These are phyloP conservation scores for Triticum urartu DNA, from an alignment of 176 grass and related monocot genomes.

Conservation along the genomic window DNA sequence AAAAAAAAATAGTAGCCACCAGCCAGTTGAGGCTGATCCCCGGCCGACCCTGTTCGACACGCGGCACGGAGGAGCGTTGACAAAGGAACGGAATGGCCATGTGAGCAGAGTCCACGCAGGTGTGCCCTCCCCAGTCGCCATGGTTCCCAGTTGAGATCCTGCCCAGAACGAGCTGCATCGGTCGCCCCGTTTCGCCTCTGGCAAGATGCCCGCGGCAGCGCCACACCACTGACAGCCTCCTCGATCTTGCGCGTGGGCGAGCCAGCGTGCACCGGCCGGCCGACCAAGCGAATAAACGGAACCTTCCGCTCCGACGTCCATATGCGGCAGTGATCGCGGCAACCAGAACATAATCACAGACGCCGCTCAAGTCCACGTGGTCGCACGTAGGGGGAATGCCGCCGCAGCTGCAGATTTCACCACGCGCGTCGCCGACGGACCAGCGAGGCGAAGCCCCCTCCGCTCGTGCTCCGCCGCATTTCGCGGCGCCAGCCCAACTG, in stretches of 20 bases:
- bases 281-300: neutral
- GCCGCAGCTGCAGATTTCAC: too few species aligned
- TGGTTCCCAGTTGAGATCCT: neutral
- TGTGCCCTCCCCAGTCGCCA: neutral
- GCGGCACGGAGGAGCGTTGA: too few species aligned
- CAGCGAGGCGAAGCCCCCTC: too few species aligned
- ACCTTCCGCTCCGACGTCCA: neutral
- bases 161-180: neutral
- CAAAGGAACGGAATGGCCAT: neutral
- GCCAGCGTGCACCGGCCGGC: neutral
- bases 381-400: neutral
- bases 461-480: neutral
- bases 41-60: too few species aligned
- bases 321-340: neutral
- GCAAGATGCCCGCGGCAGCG: neutral
- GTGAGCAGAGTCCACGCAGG: neutral
- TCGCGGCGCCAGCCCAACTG: neutral
- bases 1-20: too few species aligned
- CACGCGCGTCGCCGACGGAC: too few species aligned
- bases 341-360: neutral
- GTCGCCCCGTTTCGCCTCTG: neutral
- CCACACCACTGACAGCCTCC: neutral
- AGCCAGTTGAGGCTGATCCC: too few species aligned
- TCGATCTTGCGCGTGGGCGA: too few species aligned
- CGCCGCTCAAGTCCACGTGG: neutral